Conservation (phyloP, 805 yeast species). For the Pichia insulana region DNA sequence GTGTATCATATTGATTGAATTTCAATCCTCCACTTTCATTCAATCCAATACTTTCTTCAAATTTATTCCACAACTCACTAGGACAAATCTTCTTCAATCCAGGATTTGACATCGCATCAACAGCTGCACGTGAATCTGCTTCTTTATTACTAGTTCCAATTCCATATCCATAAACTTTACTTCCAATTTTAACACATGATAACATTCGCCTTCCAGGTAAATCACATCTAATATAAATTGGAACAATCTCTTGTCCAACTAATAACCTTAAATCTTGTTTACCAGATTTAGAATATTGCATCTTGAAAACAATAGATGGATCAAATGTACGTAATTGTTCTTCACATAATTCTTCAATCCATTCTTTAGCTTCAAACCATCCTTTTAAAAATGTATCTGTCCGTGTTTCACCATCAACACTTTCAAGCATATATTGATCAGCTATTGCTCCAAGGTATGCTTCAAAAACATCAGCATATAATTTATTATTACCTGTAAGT, state of each 20-base stretch:
- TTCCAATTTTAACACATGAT: conserved; percentile 54
- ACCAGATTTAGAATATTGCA: conserved; percentile 13
- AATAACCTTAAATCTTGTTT: conserved; percentile 60
- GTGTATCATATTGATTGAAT: conserved; percentile 6
- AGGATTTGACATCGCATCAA: conserved; percentile 39
- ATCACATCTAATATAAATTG: conserved; percentile 37
- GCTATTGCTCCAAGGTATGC: conserved; percentile 86
- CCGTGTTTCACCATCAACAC: conserved; percentile 42
- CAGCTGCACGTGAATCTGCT: conserved; percentile 81
- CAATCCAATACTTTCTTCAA: conserved; percentile 10
- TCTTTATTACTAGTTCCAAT: conserved; percentile 57
- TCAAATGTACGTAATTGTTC: conserved; percentile 17
- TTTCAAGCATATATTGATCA: conserved; percentile 32
- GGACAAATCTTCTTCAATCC: conserved; percentile 10
- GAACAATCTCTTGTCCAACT: conserved; percentile 39
- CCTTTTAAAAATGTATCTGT: conserved; percentile 27
- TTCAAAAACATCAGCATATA: conserved; percentile 85
- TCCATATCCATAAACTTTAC: conserved; percentile 64
- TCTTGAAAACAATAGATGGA: conserved; percentile 10
- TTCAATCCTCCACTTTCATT: conserved; percentile 11
- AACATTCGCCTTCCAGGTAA: conserved; percentile 12
- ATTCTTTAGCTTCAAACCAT: conserved; percentile 39
- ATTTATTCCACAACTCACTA: conserved; percentile 9
- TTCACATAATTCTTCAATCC: conserved; percentile 47
- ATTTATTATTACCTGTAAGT: conserved; percentile 51